phyloP scores from a whole-genome alignment of 768 basidiomycete species.

The Leucogyrophana mollusca region DNA sequence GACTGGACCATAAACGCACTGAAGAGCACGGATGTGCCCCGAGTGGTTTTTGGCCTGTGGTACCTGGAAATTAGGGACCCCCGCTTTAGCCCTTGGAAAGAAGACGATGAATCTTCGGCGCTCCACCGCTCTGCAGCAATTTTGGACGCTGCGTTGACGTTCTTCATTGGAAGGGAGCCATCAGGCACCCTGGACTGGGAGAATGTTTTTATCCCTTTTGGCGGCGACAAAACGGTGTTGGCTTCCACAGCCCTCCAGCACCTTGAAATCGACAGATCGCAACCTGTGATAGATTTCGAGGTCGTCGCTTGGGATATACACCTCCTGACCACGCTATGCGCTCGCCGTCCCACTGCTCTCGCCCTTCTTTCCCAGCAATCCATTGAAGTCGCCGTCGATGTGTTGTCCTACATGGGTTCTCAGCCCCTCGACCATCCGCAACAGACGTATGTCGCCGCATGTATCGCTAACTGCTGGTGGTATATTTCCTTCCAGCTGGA shows the following conservation, averaged over 20 bases:
- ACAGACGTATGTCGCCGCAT: slow-evolving; percentile 17
- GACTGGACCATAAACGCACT: slow-evolving; percentile 24
- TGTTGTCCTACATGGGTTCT: slow-evolving; percentile 15
- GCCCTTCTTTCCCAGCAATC: slow-evolving; percentile 20
- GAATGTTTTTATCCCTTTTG: slow-evolving; percentile 21
- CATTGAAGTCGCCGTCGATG: slow-evolving; percentile 22
- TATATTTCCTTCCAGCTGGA: slow-evolving; percentile 17
- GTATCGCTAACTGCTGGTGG: slow-evolving; percentile 17
- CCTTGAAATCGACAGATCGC: slow-evolving; percentile 22
- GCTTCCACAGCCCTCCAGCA: slow-evolving; percentile 21
- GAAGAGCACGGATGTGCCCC: slow-evolving; percentile 24
- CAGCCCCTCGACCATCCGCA: slow-evolving; percentile 10
- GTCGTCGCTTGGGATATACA: slow-evolving; percentile 30
- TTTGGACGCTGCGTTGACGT: slow-evolving; percentile 24
- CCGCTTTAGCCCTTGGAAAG: slow-evolving; percentile 22
- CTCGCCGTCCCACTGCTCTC: slow-evolving; percentile 14
- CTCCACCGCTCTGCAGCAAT: slow-evolving; percentile 28
- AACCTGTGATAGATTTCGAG: slow-evolving; percentile 13
- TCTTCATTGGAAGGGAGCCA: slow-evolving; percentile 24
- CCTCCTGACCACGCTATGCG: slow-evolving; percentile 19
- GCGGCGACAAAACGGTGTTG: slow-evolving; percentile 15
- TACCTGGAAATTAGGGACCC: slow-evolving; percentile 22
- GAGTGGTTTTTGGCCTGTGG: slow-evolving; percentile 26
- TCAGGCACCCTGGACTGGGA: slow-evolving; percentile 17
- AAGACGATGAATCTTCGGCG: no score